Evolutionary conservation across 1,284 basidiomycete genomes (phyloP), one percentile per base, ranked within the genome.

Genomic region (Tetrapyrgos nigripes): DNA sequence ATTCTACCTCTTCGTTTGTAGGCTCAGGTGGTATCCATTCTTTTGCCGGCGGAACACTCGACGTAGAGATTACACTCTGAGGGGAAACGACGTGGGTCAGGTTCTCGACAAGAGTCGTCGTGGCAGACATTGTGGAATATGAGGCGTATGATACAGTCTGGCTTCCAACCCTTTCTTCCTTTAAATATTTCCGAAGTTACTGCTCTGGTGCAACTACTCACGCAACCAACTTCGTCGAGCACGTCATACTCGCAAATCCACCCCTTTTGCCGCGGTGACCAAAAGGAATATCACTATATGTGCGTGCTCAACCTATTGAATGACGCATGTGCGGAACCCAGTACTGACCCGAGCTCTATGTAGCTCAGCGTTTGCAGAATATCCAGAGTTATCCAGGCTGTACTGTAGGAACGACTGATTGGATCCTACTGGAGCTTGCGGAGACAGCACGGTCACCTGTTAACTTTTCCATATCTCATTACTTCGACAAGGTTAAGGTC

Each of bases 1-100:
- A 77, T 54, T 75, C 72, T 11, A 75, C 57, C 1, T 70, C 64
- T 28, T 68, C 60, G 26, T 62, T 58, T 3, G 73, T 73, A 3
- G 62, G 53, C 24, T 64, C 43, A 2, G 72, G 72, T 2, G 68
- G 33, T 10, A 52, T 59, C 71, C 72, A 75, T 40, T 62, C 61
- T 50, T 37, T 59, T 53, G 53, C 63, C 13, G 46, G 53, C 23
- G 54, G 37, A 21, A 50, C 35, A 31, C 50, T 50, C 26, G 14
- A 51, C 43, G 3, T 37, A 51, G 21, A 57, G 55, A 13, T 27
- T 24, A 24, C 26, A 43, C 17, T 19, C n/a, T 43, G 33, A 13
- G 33, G 47, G 2, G 47, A 19, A 23, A 50, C 48, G 9, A 27
- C 3, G 10, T 21, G 28, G 2, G 24, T 50, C n/a, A 50, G n/a